Evolutionary conservation across 306 rosid genomes (phyloP), one percentile per base, ranked within the genome.

Genomic region (Gillenia trifoliata): DNA sequence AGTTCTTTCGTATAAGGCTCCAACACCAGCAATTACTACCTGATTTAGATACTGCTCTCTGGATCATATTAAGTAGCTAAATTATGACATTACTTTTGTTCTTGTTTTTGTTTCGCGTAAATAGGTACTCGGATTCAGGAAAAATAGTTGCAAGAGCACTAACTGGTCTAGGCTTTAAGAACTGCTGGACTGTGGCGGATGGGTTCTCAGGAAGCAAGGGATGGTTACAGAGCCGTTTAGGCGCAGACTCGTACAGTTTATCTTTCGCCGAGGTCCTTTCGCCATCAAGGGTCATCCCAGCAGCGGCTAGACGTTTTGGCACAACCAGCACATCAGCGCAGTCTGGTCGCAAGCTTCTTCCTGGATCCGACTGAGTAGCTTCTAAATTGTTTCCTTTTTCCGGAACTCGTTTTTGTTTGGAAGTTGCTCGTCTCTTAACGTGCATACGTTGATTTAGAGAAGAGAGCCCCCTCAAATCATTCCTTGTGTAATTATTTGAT

Each of bases 181-280:
- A 89, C 79, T 29, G 88, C 34, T 90, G 88, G 89, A 79, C 74
- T 6, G 98, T 92, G 63, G 89, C 90, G 8, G 97, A 89, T 79
- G 99, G 99, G n/a, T 94, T 90, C 85, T 90, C 95, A 11, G 99
- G 97, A 29, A 74, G 73, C 73, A 89, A 71, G 81, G 98, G 98
- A 26, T 95, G 98, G 98, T 79, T 95, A 30, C 98, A 92, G 76
- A 95, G 99, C 80, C 93, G 92, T 70, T 74, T 95, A 79, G 99
- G 93, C 61, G 84, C 90, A 9, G 97, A 94, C 83, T 77, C 97
- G 0, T 94, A 88, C 83, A 92, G 85, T 19, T 81, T 88, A n/a
- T 89, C 96, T 0, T 87, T 90, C 20, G 88, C 91, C 3, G 91
- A 94, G 83, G 86, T 94, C n/a, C 63, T 92, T 69, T 92, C 98